Conservation (phyloP, 306 rosid species). For the Castanea sativa region DNA sequence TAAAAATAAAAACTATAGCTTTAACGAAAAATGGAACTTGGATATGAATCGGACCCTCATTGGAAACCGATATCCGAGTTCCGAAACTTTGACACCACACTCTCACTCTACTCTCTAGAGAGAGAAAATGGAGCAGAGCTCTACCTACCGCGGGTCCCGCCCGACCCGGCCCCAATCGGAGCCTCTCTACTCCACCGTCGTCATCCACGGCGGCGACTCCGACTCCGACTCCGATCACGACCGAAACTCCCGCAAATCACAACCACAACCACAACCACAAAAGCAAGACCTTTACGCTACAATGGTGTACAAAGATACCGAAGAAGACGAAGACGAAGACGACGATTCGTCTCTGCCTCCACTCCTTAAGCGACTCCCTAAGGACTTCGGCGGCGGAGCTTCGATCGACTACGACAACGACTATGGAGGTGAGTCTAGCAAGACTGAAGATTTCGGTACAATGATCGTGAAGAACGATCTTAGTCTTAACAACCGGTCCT, state of each 20-base stretch:
- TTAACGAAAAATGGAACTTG: too few species aligned
- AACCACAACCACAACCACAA: constrained; percentile 27
- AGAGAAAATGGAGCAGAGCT: constrained; percentile 57
- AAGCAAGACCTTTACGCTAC: constrained; percentile 67
- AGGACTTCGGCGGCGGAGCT: constrained; percentile 96
- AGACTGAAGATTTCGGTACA: constrained; percentile 69
- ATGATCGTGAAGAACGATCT: constrained; percentile 64
- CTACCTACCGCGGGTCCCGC: constrained; percentile 43
- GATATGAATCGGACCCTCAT: too few species aligned
- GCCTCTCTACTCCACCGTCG: constrained; percentile 65
- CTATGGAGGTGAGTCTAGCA: constrained; percentile 36
- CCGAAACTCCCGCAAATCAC: constrained; percentile 7
- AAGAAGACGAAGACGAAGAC: constrained; percentile 47
- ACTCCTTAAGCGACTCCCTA: constrained; percentile 83
- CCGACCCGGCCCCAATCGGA: constrained; percentile 49
- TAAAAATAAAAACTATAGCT: too few species aligned
- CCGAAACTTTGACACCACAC: constrained; percentile 6
- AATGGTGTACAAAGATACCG: constrained; percentile 68
- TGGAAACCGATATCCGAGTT: not conserved
- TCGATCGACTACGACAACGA: constrained; percentile 70
- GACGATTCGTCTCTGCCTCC: constrained; percentile 92
- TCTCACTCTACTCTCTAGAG: not conserved
- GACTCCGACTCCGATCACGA: constrained; percentile 17
- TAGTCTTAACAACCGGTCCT: constrained; percentile 41
- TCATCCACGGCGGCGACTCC: constrained; percentile 54